Percentiles rank a stretch among this genome's conserved stretches.
These are phyloP conservation scores for Cladophialophora carrionii DNA, from an alignment of 2,329 filamentous ascomycete species.

Conservation along the genomic window DNA sequence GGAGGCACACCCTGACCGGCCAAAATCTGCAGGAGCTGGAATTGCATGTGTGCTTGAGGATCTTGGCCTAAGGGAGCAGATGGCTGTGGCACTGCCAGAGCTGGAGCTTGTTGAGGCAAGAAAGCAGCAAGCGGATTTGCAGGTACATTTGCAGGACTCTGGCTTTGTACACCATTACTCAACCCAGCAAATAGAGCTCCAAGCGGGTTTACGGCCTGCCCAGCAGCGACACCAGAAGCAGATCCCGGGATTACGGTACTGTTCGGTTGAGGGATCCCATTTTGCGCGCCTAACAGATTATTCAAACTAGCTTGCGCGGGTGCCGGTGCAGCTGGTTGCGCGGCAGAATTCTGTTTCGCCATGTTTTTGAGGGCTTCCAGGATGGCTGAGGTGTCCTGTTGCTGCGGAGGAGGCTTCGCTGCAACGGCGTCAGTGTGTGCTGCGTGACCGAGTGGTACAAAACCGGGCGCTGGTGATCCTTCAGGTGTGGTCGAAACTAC, in stretches of 20 bases:
- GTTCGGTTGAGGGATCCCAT: constrained; percentile 47
- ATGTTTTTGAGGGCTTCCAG: constrained; percentile 79
- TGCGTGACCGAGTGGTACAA: constrained; percentile 46
- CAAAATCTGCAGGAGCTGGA: constrained; percentile 74
- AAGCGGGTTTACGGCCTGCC: constrained; percentile 65
- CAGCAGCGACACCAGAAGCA: constrained; percentile 46
- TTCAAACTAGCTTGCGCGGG: constrained; percentile 49
- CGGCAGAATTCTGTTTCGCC: constrained; percentile 70
- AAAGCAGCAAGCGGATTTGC: constrained; percentile 50
- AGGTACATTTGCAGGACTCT: constrained; percentile 41
- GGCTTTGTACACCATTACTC: constrained; percentile 47
- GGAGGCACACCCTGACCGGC: constrained; percentile 74
- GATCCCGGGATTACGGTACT: constrained; percentile 50
- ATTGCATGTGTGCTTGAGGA: constrained; percentile 76
- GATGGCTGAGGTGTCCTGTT: constrained; percentile 66
- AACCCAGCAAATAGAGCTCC: constrained; percentile 54
- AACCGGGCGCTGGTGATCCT: constrained; percentile 54
- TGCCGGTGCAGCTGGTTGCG: constrained; percentile 47
- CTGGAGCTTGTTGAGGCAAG: constrained; percentile 47
- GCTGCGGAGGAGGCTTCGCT: constrained; percentile 39
- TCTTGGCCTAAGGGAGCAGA: constrained; percentile 44
- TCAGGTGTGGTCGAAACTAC: constrained; percentile 64
- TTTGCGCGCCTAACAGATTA: constrained; percentile 56
- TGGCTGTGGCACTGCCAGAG: constrained; percentile 31
- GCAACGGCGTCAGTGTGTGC: constrained; percentile 37